Base-by-base conservation (phyloP, 2,329 filamentous ascomycete genomes). In the Ceratocystis eucalypticola region DNA sequence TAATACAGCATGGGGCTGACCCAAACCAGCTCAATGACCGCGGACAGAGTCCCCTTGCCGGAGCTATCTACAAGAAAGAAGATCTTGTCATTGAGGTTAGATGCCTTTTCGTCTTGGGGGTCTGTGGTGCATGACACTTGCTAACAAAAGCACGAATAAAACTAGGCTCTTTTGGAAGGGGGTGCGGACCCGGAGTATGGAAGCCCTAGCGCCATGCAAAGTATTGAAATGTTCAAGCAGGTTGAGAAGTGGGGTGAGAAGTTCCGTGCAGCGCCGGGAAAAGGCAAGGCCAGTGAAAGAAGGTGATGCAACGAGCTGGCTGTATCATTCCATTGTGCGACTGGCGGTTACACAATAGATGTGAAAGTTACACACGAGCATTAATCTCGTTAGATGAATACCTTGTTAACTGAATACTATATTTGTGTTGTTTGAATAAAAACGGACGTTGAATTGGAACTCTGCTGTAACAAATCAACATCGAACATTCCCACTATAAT, bases 41-140 rank as follows among this genome's bases (percentile, higher is more conserved):
- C 57, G 84, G 84, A 0, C 88, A 90, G 74, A 88, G 84, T 69
- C 84, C 85, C 0, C 77, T 90, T 2, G 86, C 87, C 0, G 87
- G 88, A 0, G 87, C 87, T 0, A 84, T 90, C 7, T 90, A 90
- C 74, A 90, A 90, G 74, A 83, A 83, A 10, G 85, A 87, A 71
- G 80, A 82, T 65, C 82, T 80, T 3, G 83, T 89, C 2, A 80
- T 89, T 8, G 81, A 82, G 72, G 80, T 82, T 68, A 63, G 73
- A 68, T 12, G 15, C 15, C 28, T 17, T n/a, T 5, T 3, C 1
- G 22, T 17, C 44, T 0, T 50, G 62, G 15, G 1, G 20, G 33
- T 7, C 65, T 20, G 37, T 53, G 48, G 48, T 22, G 17, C 46
- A 0, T 20, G 15, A 5, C 46, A 8, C 59, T 20, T 45, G 30